Evolutionary conservation across 2,329 filamentous ascomycete species (phyloP).

Genomic region (Claviceps sp.): DNA sequence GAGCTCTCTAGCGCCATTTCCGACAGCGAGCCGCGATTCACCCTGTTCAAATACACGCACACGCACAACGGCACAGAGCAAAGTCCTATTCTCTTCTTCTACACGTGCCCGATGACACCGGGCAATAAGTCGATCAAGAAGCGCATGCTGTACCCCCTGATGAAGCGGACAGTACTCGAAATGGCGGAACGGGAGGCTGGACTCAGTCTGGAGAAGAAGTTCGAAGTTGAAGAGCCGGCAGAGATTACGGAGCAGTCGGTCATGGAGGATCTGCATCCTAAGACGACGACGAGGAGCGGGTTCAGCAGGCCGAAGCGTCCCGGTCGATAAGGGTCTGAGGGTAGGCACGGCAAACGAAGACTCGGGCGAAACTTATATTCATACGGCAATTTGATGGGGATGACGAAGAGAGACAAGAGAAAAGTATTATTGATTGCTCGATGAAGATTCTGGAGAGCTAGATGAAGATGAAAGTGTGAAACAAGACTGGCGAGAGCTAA

Average conservation of each 20-base stretch:
- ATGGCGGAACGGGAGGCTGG: conserved; percentile 53
- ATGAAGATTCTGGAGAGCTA: no score
- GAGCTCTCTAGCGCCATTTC: conserved; percentile 50
- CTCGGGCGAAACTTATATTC: not conserved
- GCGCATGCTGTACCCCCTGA: conserved; percentile 70
- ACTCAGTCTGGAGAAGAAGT: conserved; percentile 54
- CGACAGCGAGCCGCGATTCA: conserved; percentile 57
- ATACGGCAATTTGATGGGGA: not conserved
- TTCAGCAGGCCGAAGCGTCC: conserved; percentile 73
- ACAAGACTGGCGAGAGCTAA: not conserved
- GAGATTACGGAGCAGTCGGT: conserved; percentile 59
- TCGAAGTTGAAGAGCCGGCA: conserved; percentile 51
- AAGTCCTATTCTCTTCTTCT: conserved; percentile 62
- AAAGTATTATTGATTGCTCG: no score
- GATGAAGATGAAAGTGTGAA: not conserved
- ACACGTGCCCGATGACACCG: conserved; percentile 59
- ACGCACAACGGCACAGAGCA: conserved; percentile 37
- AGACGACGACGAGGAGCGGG: conserved; percentile 48
- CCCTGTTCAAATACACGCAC: conserved; percentile 58
- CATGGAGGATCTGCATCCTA: conserved; percentile 53
- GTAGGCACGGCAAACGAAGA: not conserved
- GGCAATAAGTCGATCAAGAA: conserved; percentile 62
- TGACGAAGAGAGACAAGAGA: not conserved
- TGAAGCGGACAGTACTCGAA: conserved; percentile 53
- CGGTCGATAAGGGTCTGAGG: conserved; percentile 38